These are phyloP conservation scores for Dacryopinax spathularia DNA, from an alignment of 768 basidiomycete species.

Conservation along the genomic window DNA sequence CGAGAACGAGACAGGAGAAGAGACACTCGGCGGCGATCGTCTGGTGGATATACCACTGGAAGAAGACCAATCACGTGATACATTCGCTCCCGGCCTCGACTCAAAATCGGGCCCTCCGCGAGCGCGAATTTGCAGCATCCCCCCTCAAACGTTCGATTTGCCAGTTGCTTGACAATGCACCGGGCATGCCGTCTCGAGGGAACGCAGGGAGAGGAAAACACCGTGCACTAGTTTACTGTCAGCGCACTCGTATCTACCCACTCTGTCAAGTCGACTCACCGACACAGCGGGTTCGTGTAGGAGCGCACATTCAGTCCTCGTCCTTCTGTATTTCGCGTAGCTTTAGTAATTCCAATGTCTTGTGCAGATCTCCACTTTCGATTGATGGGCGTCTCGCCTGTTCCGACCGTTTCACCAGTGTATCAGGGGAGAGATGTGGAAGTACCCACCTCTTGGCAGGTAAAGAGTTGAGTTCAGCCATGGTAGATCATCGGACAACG, in stretches of 20 bases:
- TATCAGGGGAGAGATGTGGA: background rate
- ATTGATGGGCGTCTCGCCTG: no score
- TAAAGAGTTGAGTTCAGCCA: background rate
- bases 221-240: background rate
- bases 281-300: background rate
- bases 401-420: no score
- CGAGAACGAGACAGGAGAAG: background rate
- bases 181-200: no score
- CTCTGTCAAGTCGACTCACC: background rate
- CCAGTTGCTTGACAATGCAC: background rate
- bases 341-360: no score
- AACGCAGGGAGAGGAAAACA: slow-evolving; percentile 1
- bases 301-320: background rate
- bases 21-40: background rate
- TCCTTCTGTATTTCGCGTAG: no score
- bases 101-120: no score
- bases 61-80: no score
- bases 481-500: background rate
- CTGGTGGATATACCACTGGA: no score
- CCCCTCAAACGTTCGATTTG: background rate
- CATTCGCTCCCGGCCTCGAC: no score
- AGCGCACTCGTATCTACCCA: background rate
- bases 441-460: background rate
- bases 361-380: no score
- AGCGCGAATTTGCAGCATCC: background rate